Percentiles rank a stretch among this genome's conserved stretches.
Evolutionary conservation across 306 rosid genomes (phyloP).

Genomic region (Sicyos edulis): DNA sequence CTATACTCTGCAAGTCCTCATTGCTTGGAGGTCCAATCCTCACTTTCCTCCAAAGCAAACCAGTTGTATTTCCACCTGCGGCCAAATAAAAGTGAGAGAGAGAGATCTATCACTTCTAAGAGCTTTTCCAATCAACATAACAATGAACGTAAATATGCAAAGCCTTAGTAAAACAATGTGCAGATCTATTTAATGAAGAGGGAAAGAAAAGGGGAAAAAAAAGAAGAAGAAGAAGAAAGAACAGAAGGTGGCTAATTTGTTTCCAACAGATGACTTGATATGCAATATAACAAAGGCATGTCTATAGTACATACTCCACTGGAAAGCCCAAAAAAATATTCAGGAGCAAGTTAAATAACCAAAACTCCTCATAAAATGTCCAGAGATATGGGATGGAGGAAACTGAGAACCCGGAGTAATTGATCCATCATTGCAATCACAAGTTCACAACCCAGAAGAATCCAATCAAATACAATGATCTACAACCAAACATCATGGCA

Average conservation of each 20-base stretch:
- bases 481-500: neutral
- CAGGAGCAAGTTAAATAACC: neutral
- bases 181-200: neutral
- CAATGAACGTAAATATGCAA: neutral
- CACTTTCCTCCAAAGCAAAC: conserved; percentile 78
- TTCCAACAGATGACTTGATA: neutral
- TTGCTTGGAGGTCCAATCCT: conserved; percentile 49
- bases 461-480: neutral
- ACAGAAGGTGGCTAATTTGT: neutral
- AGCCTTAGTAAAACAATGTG: neutral
- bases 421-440: neutral
- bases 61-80: conserved; percentile 52
- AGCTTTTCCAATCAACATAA: neutral
- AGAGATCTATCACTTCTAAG: neutral
- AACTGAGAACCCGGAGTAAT: neutral
- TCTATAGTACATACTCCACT: neutral
- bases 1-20: conserved; percentile 55
- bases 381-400: neutral
- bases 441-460: neutral
- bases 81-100: conserved; percentile 22
- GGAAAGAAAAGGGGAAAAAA: neutral
- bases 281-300: neutral
- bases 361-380: neutral
- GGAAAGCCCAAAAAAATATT: neutral
- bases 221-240: neutral